Conservation (phyloP, 2,329 filamentous ascomycete genomes). For the Uncinocarpus reesii region DNA sequence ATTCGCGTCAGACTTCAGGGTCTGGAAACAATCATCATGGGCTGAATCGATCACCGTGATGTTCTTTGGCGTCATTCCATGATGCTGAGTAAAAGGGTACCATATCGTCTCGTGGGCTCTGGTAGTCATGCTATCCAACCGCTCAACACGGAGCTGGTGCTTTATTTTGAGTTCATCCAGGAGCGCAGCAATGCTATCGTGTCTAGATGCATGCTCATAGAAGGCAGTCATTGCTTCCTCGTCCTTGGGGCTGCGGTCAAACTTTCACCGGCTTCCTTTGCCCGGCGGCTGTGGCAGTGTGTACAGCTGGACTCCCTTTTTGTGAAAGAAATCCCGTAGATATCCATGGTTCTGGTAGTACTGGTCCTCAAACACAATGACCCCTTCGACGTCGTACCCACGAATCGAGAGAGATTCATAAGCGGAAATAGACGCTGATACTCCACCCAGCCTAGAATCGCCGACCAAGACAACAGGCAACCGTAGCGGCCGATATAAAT, state of each 20-base stretch:
- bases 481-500: slow-evolving; percentile 65
- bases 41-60: slow-evolving; percentile 74
- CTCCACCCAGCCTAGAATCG: slow-evolving; percentile 66
- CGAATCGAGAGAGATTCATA: slow-evolving; percentile 68
- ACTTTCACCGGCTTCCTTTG: slow-evolving; percentile 22
- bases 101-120: slow-evolving; percentile 59
- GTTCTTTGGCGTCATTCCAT: slow-evolving; percentile 48
- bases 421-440: slow-evolving; percentile 67
- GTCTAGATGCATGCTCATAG: slow-evolving; percentile 44
- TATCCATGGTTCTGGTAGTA: slow-evolving; percentile 60
- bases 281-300: slow-evolving; percentile 52
- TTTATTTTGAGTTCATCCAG: slow-evolving; percentile 44
- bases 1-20: slow-evolving; percentile 28
- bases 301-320: slow-evolving; percentile 48
- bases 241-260: slow-evolving; percentile 40
- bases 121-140: slow-evolving; percentile 51
- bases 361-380: slow-evolving; percentile 58
- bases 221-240: slow-evolving; percentile 51
- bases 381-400: slow-evolving; percentile 63
- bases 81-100: slow-evolving; percentile 82
- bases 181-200: slow-evolving; percentile 36
- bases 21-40: slow-evolving; percentile 67
- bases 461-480: slow-evolving; percentile 64
- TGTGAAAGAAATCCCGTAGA: slow-evolving; percentile 55
- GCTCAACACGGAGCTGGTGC: slow-evolving; percentile 48